Percentiles rank a stretch among this genome's conserved stretches.
These are phyloP conservation scores for Adansonia rubrostipa DNA, from an alignment of 441 rosid species.

Conservation along the genomic window DNA sequence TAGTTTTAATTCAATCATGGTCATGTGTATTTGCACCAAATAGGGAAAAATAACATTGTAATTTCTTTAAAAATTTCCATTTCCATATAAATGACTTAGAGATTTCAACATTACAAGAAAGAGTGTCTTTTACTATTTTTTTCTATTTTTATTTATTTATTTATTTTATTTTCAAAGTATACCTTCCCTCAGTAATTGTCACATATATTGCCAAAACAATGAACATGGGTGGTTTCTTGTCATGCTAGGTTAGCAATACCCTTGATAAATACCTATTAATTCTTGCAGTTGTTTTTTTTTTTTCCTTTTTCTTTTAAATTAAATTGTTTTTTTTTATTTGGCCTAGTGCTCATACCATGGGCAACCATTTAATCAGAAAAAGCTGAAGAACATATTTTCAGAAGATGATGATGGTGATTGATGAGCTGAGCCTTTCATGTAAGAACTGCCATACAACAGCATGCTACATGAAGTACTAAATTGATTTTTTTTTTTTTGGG, in stretches of 20 bases:
- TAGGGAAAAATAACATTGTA: neutral
- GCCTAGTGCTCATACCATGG: neutral
- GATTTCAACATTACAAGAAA: neutral
- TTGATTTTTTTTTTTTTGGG: neutral
- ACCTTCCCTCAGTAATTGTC: neutral
- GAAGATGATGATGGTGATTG: conserved; percentile 24
- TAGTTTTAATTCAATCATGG: neutral
- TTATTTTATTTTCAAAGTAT: neutral
- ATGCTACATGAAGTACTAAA: conserved; percentile 23
- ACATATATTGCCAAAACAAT: neutral
- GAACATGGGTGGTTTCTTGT: conserved; percentile 18
- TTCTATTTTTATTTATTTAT: neutral
- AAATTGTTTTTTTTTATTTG: neutral
- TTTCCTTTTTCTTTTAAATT: neutral
- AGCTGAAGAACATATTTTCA: conserved; percentile 25
- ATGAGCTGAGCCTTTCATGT: conserved; percentile 14
- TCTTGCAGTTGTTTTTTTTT: neutral
- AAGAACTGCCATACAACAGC: conserved; percentile 27
- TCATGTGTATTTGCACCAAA: conserved; percentile 2
- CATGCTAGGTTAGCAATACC: neutral
- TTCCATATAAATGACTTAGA: neutral
- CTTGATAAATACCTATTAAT: neutral
- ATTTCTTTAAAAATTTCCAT: conserved; percentile 9
- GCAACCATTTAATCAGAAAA: conserved; percentile 26
- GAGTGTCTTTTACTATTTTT: neutral